These are phyloP conservation scores for Sporothrix schenckii DNA, from an alignment of 2,329 filamentous ascomycete genomes.

Conservation along the genomic window DNA sequence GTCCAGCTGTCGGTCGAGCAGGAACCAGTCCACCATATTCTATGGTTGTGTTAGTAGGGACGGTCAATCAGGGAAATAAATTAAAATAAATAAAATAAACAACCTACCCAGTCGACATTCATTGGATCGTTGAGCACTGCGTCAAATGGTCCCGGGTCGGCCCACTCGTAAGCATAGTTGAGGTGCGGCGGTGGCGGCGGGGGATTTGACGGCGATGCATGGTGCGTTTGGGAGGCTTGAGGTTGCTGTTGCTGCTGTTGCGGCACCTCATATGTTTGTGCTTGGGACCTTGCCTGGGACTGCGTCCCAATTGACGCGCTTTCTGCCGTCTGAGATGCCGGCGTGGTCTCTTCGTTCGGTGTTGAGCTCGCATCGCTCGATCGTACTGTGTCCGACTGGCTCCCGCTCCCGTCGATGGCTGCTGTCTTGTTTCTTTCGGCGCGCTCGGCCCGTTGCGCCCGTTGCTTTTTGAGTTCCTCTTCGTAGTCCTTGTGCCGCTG, in stretches of 20 bases:
- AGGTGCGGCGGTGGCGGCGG: slow-evolving; percentile 1
- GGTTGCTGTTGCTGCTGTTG: neutral
- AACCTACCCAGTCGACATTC: slow-evolving; percentile 37
- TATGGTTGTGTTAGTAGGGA: slow-evolving; percentile 1
- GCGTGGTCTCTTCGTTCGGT: neutral
- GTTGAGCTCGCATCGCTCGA: slow-evolving; percentile 9
- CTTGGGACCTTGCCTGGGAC: neutral
- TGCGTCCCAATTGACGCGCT: neutral
- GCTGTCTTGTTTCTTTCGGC: neutral
- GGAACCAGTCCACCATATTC: slow-evolving; percentile 35
- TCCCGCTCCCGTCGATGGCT: neutral
- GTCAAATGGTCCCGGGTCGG: slow-evolving; percentile 33
- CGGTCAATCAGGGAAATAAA: too few relatives aligned
- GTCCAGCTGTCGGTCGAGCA: slow-evolving; percentile 32
- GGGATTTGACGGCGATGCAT: neutral
- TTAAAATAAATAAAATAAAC: neutral
- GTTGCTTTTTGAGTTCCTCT: neutral
- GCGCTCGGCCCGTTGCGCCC: slow-evolving; percentile 7
- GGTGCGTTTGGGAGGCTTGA: neutral
- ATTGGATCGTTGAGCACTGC: slow-evolving; percentile 33
- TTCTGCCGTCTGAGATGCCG: slow-evolving; percentile 14
- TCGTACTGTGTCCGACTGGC: neutral
- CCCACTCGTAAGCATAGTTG: slow-evolving; percentile 34
- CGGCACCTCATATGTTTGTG: neutral
- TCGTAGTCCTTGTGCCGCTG: neutral